A percentile compares a stretch with the other conserved stretches of the same genome.
phyloP scores from a whole-genome alignment of 2,329 filamentous ascomycete species.

The Alternaria infectoria region DNA sequence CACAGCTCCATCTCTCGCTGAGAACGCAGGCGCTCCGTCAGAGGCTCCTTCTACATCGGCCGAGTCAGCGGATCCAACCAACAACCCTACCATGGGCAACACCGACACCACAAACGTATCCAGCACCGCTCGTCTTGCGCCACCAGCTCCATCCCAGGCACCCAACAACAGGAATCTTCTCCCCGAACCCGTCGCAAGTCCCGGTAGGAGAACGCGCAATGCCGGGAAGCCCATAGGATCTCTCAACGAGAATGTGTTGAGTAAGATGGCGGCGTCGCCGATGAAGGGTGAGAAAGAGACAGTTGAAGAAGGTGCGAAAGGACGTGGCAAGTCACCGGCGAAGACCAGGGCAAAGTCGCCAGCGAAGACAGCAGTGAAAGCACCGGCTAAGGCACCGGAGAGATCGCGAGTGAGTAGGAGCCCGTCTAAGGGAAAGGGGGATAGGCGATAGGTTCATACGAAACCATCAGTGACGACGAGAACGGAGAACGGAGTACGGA shows the following conservation, averaged over 20 bases:
- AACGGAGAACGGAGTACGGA: too few relatives aligned
- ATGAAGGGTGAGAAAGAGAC: not conserved
- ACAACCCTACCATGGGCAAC: not conserved
- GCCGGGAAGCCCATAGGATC: not conserved
- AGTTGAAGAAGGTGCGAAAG: not conserved
- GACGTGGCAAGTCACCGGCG: not conserved
- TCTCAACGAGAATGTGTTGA: not conserved
- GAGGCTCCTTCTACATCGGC: too few relatives aligned
- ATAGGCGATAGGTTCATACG: not conserved
- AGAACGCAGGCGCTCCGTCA: too few relatives aligned
- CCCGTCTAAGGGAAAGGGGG: not conserved
- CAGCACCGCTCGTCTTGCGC: not conserved
- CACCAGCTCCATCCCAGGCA: not conserved
- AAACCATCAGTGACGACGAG: not conserved
- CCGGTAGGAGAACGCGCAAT: not conserved
- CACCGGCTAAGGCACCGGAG: not conserved
- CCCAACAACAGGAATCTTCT: not conserved
- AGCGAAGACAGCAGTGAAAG: not conserved
- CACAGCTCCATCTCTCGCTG: fast-evolving
- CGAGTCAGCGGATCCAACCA: not conserved
- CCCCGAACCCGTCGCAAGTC: too few relatives aligned
- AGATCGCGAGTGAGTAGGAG: not conserved
- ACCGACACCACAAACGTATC: fast-evolving
- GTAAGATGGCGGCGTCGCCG: not conserved
- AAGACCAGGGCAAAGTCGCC: not conserved